phyloP scores from a whole-genome alignment of 202 grass and related monocot species.

The Schoenoplectus tabernaemontani region DNA sequence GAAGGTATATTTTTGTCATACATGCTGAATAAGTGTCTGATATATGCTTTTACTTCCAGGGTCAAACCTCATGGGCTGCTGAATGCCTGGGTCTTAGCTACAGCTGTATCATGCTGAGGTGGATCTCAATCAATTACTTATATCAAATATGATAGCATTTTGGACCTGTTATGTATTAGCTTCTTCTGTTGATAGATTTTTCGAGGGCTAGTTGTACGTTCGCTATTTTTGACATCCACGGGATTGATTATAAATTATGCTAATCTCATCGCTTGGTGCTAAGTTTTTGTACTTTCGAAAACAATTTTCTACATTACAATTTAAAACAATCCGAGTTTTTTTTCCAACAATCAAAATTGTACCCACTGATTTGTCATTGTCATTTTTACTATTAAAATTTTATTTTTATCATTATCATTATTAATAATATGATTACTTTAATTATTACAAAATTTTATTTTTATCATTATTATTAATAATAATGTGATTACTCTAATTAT shows the following conservation, averaged over 20 bases:
- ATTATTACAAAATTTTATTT: no score
- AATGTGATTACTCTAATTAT: no score
- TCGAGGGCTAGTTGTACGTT: background rate
- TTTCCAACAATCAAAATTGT: no score
- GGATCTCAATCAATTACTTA: background rate
- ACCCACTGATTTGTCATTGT: no score
- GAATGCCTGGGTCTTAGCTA: conserved; percentile 41
- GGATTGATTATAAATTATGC: background rate
- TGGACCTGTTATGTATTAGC: background rate
- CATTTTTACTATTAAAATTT: no score
- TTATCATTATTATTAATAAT: no score
- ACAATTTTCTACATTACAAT: no score
- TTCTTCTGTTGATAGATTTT: background rate
- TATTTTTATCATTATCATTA: no score
- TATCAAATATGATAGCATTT: background rate
- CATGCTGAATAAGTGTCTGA: background rate
- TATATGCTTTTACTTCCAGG: conserved; percentile 39
- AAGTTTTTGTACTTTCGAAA: background rate
- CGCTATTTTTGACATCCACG: background rate
- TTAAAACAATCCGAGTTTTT: no score
- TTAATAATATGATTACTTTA: no score
- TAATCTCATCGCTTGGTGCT: background rate
- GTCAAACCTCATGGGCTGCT: conserved; percentile 43
- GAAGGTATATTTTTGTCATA: background rate
- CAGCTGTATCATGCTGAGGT: conserved; percentile 36